Conservation (phyloP, 768 basidiomycete genomes). For the Cystobasidium onofrii region DNA sequence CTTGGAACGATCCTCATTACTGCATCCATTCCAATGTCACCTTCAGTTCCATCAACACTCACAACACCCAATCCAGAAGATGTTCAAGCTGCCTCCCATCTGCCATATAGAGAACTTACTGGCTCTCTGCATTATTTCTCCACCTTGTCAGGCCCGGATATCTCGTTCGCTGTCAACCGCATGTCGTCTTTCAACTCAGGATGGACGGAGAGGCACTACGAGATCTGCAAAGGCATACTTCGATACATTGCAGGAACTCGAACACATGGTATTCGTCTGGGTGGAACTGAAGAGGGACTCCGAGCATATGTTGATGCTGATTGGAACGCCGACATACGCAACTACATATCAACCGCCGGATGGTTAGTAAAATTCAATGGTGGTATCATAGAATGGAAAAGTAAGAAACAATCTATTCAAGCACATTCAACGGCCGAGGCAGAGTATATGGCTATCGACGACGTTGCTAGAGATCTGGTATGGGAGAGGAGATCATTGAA, state of each 20-base stretch:
- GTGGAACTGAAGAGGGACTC: not conserved
- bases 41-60: not conserved
- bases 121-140: conserved; percentile 1
- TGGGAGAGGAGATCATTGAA: conserved; percentile 16
- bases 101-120: not conserved
- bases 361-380: not conserved
- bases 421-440: conserved; percentile 38
- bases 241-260: conserved; percentile 8
- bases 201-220: not conserved
- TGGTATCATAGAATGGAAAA: not conserved
- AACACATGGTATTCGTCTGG: not conserved
- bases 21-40: not conserved
- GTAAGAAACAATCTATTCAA: not conserved
- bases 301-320: conserved; percentile 5
- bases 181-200: conserved; percentile 3
- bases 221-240: conserved; percentile 13
- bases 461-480: conserved; percentile 16
- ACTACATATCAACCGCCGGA: not conserved
- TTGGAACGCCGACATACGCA: not conserved
- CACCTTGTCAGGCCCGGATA: not conserved
- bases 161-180: conserved; percentile 1
- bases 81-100: not conserved
- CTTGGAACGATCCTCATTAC: not conserved
- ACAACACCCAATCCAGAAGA: not conserved
- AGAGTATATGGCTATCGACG: conserved; percentile 36